Base-by-base conservation (phyloP, 371 early-diverging fungal genomes). In the Scutellospora calospora region DNA sequence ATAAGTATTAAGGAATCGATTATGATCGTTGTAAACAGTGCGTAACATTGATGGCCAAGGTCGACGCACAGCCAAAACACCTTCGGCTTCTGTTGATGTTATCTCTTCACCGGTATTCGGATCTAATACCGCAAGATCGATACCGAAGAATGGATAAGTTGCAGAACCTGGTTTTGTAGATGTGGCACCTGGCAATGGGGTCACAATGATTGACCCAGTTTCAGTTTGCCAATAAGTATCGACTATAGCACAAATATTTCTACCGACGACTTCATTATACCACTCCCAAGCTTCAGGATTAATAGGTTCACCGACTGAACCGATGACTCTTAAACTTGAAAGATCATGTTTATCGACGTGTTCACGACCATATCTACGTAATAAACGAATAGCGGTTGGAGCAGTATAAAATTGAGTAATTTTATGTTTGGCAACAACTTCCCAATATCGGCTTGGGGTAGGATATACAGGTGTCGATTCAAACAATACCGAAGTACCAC, bases 331-430 rank as follows among this genome's bases (percentile, higher is more conserved):
- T 54, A 99, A 89, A 18, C 94, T 88, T 18, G 91, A 89, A 73
- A 98, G 88, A 76, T 94, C 91, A 83, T 91, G 89, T 3, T 89
- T 88, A 79, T 92, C 87, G 35, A 96, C 90, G 89, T 90, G 91
- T 54, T 93, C 89, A 81, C 98, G 95, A 45, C 97, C 97, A 20
- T 94, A 83, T 20, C 73, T 98, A 88, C 38, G 38, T 38, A 38
- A 38, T 1, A 97, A 96, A 76, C 99, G 94, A 82, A 99, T 96
- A 49, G 98, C 98, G 2, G 99, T 99, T 25, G 99, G 99, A 0
- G 99, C 98, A 29, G 99, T 99, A 86, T 98, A 99, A 83, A 98
- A 95, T 86, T 98, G 98, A 12, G 98, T 98, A 81, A 98, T 88
- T 82, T 90, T 93, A 89, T 96, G 95, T 52, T 94, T 93, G 74